phyloP scores from a whole-genome alignment of 2,329 filamentous ascomycete species.

The Purpureocillium lavendulum region DNA sequence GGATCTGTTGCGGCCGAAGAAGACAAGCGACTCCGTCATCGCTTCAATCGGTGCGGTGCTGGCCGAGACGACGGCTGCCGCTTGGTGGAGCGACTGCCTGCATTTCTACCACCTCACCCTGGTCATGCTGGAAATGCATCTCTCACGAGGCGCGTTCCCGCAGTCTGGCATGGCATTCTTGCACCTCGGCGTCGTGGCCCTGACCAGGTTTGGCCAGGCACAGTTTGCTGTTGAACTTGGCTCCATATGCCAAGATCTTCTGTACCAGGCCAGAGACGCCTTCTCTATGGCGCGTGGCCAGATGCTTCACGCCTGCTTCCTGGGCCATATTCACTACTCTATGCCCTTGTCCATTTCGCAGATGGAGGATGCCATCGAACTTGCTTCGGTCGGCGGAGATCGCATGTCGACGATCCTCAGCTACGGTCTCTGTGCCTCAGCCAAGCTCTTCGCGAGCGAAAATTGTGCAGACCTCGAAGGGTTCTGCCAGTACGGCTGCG shows the following conservation, averaged over 20 bases:
- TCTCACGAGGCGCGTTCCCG: constrained; percentile 56
- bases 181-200: constrained; percentile 57
- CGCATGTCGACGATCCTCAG: constrained; percentile 64
- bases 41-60: constrained; percentile 61
- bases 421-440: constrained; percentile 57
- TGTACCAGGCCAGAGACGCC: constrained; percentile 53
- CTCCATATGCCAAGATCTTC: constrained; percentile 51
- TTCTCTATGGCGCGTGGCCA: constrained; percentile 61
- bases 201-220: constrained; percentile 63
- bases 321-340: constrained; percentile 62
- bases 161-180: constrained; percentile 63
- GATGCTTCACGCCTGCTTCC: constrained; percentile 60
- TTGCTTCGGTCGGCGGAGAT: constrained; percentile 59
- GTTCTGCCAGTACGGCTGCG: constrained; percentile 62
- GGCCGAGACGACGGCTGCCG: constrained; percentile 59
- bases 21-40: constrained; percentile 42
- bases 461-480: constrained; percentile 61
- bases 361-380: constrained; percentile 59
- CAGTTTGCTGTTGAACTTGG: constrained; percentile 60
- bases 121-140: constrained; percentile 57
- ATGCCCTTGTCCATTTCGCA: constrained; percentile 48
- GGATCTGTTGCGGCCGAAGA: constrained; percentile 33
- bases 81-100: constrained; percentile 65
- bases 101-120: constrained; percentile 66
- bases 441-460: constrained; percentile 62